Percentiles rank a stretch among this genome's conserved stretches.
phyloP scores from a whole-genome alignment of 2,329 filamentous ascomycete genomes.

The Cyanodermella asteris region DNA sequence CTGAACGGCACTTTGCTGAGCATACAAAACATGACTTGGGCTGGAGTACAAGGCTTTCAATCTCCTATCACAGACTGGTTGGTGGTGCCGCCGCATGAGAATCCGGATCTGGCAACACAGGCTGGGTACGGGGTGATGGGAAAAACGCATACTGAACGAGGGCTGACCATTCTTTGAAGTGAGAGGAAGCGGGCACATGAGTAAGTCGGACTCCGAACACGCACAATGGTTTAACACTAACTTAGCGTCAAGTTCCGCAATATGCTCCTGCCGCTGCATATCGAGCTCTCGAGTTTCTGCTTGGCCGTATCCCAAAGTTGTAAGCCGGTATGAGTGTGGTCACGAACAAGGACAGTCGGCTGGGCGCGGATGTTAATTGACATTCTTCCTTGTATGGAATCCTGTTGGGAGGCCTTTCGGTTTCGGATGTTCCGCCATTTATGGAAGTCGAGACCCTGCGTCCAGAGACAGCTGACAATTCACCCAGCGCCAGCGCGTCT shows the following conservation, averaged over 20 bases:
- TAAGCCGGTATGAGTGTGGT: no score
- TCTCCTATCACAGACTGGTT: slow-evolving; percentile 36
- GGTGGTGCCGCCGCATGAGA: slow-evolving; percentile 42
- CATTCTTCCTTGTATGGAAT: no score
- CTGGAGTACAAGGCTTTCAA: slow-evolving; percentile 48
- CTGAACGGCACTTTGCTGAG: slow-evolving; percentile 49
- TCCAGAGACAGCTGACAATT: no score
- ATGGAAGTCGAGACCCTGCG: no score
- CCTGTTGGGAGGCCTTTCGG: no score
- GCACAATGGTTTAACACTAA: no score
- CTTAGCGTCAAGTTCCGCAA: slow-evolving; percentile 23
- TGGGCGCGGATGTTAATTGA: no score
- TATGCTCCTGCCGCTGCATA: slow-evolving; percentile 26
- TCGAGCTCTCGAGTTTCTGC: slow-evolving; percentile 50
- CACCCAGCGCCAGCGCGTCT: no score
- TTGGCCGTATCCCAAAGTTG: slow-evolving; percentile 39
- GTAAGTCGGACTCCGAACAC: no score
- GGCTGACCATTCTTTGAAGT: slow-evolving; percentile 49
- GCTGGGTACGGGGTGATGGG: slow-evolving; percentile 48
- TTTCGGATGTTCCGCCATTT: no score
- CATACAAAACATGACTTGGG: slow-evolving; percentile 69
- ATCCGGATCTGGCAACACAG: slow-evolving; percentile 23
- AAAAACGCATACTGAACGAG: slow-evolving; percentile 48
- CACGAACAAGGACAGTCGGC: no score
- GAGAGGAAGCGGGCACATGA: slow-evolving; percentile 40